Evolutionary conservation across 805 yeast genomes (phyloP).

Genomic region (Candida montana): DNA sequence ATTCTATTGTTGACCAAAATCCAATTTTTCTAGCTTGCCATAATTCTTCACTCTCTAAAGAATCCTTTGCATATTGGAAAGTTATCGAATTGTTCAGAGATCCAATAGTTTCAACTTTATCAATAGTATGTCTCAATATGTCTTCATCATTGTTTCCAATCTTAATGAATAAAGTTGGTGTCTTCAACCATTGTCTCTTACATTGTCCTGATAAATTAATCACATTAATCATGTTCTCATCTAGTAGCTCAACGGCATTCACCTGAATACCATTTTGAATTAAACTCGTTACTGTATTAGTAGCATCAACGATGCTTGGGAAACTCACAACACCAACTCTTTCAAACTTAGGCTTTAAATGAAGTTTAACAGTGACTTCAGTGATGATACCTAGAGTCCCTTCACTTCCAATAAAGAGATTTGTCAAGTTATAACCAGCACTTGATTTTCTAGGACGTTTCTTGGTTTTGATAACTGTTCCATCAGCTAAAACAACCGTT

Average conservation of each 20-base stretch:
- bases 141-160: conserved; percentile 43
- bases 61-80: conserved; percentile 53
- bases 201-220: conserved; percentile 54
- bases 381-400: conserved; percentile 77
- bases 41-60: conserved; percentile 55
- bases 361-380: conserved; percentile 67
- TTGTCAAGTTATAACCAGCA: conserved; percentile 74
- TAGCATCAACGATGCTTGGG: conserved; percentile 64
- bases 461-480: conserved; percentile 66
- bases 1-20: conserved; percentile 61
- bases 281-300: conserved; percentile 57
- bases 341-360: conserved; percentile 58
- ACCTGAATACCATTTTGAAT: conserved; percentile 58
- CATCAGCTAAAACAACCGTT: conserved; percentile 76
- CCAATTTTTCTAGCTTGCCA: conserved; percentile 76
- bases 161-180: conserved; percentile 60
- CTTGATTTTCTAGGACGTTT: conserved; percentile 69
- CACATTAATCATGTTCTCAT: conserved; percentile 64
- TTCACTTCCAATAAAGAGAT: conserved; percentile 70
- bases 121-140: conserved; percentile 38
- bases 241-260: conserved; percentile 71
- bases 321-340: conserved; percentile 66
- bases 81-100: conserved; percentile 46
- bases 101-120: conserved; percentile 36
- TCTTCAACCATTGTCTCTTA: conserved; percentile 46